A percentile compares a stretch with the other conserved stretches of the same genome.
Conservation (phyloP, 2,329 filamentous ascomycete species). For the Sphaerulina musiva region DNA sequence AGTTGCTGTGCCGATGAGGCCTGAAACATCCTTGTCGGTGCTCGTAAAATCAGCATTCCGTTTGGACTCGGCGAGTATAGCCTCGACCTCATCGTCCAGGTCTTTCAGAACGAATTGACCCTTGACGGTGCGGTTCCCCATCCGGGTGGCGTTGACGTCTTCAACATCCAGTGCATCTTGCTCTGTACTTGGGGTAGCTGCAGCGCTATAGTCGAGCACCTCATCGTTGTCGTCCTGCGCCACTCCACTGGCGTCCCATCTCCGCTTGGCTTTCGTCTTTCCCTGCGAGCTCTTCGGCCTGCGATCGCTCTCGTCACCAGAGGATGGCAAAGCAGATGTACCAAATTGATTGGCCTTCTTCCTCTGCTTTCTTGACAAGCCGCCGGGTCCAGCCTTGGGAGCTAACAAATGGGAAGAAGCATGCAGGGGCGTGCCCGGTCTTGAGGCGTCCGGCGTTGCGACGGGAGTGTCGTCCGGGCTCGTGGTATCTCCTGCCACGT, state of each 20-base stretch:
- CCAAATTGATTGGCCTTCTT: slow-evolving; percentile 52
- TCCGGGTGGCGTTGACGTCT: slow-evolving; percentile 68
- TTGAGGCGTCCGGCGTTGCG: slow-evolving; percentile 66
- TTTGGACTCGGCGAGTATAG: slow-evolving; percentile 76
- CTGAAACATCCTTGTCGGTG: slow-evolving; percentile 51
- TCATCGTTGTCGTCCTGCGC: slow-evolving; percentile 71
- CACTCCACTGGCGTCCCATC: slow-evolving; percentile 84
- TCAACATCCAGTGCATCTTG: slow-evolving; percentile 53
- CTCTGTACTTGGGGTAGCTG: slow-evolving; percentile 48
- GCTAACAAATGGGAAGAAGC: slow-evolving; percentile 58
- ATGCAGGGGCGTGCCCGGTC: slow-evolving; percentile 64
- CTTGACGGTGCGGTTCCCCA: slow-evolving; percentile 77
- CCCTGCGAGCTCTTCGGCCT: slow-evolving; percentile 49
- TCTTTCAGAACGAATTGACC: slow-evolving; percentile 93
- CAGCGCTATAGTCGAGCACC: slow-evolving; percentile 82
- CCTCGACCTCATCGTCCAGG: slow-evolving; percentile 85
- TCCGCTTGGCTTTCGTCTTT: slow-evolving; percentile 72
- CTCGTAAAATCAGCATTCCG: slow-evolving; percentile 48
- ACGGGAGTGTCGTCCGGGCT: slow-evolving; percentile 65
- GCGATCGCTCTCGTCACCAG: slow-evolving; percentile 68
- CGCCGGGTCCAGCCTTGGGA: slow-evolving; percentile 67
- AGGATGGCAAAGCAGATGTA: slow-evolving; percentile 60
- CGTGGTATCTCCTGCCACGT: slow-evolving; percentile 33
- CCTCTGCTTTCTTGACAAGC: slow-evolving; percentile 73
- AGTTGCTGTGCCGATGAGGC: slow-evolving; percentile 71